Evolutionary conservation across 129 eudicot genomes (phyloP), one percentile per base, ranked within the genome.

Genomic region (Rutidosis leptorrhynchoides): DNA sequence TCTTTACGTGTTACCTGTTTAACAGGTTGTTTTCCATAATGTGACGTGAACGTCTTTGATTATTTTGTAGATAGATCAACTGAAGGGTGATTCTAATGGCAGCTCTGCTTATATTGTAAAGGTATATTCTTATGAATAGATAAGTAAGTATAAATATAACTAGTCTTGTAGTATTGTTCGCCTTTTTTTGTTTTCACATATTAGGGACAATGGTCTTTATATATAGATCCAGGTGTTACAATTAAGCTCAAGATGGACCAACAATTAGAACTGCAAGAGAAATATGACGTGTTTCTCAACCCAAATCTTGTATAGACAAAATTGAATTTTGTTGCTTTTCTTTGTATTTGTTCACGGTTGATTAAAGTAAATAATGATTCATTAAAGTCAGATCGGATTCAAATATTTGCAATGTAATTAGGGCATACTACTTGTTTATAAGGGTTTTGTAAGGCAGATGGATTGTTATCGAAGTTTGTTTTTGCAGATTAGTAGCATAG

Each of bases 21-120:
- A 7, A 26, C 24, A n/a, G 40, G 21, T 28, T 16, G 21, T 8
- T 59, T n/a, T 17, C 23, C n/a, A 60, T 32, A 29, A 14, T 60
- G n/a, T 60, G 43, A 60, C 26, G 26, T 86, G 85, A 78, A 78
- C 80, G 80, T 82, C 63, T 93, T 71, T 75, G 68, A 83, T 70
- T 85, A 72, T 85, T 90, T 88, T 93, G 95, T 86, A 93, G 98
- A 88, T 78, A 74, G 81, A 79, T 74, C 90, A 79, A 80, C 77
- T 85, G 76, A 87, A 82, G 76, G 90, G 83, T 56, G 95, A 85
- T 54, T 17, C 77, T 76, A 60, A 82, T 68, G 27, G 81, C 57
- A 77, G 78, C 66, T 88, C 95, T 55, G 96, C 85, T 14, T 93
- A 80, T 74, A 63, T 93, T n/a, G 64, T 93, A 51, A 93, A 88